Evolutionary conservation across 805 yeast species (phyloP), one percentile per base, ranked within the genome.

Genomic region (Lipomyces chichibuensis): DNA sequence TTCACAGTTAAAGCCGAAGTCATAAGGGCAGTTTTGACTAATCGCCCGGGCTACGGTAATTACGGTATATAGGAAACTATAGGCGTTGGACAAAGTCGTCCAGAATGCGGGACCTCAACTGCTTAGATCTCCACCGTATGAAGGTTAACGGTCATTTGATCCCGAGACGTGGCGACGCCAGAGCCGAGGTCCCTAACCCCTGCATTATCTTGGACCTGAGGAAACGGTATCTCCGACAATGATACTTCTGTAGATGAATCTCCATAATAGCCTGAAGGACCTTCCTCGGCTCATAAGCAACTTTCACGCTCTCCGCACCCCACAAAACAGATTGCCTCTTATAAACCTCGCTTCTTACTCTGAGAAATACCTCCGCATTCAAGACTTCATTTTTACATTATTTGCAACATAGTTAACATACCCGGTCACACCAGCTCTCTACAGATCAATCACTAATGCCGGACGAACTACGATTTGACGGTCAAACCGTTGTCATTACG

Each of bases 401-500:
- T n/a, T 6, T 23, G 17, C 23, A 3, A n/a, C 23, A 43, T 17
- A 17, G 49, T 37, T 11, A 37, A 2, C 14, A 37, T 17, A 13
- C 39, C 39, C 0, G 14, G 14, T 37, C 39, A 37, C 39, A 37
- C 17, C 3, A 14, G 5, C 5, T 4, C 9, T 6, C 0, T 43
- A 43, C 20, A 43, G 49, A 43, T 43, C 49, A n/a, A 43, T 6
- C 49, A n/a, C 3, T 11, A 17, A 43, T 43, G 49, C 23, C 20
- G 3, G 8, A 25, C 27, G 61, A 62, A 23, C 64, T 88, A 32
- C 75, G 82, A 49, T 91, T 88, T 75, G 89, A 91, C 74, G 92
- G 88, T 74, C 88, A 90, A 77, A 98, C 94, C 56, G 98, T 94
- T 43, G 87, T 94, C 65, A 87, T 94, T 77, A 94, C 98, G 60